Evolutionary conservation across 345 rosid genomes (phyloP).

Genomic region (Schrenkiella parvula): DNA sequence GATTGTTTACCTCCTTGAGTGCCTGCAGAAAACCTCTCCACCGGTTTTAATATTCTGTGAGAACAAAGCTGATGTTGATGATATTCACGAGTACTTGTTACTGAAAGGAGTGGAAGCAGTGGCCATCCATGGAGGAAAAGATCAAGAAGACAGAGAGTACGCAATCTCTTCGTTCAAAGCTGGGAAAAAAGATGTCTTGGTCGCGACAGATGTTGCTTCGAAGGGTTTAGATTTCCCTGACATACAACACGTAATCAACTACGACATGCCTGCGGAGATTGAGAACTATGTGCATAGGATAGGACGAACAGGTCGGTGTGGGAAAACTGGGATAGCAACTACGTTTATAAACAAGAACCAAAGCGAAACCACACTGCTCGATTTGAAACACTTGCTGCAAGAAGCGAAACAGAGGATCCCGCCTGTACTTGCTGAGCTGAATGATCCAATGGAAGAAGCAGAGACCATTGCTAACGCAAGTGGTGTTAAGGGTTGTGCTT

Average conservation of each 20-base stretch:
- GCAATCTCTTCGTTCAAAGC: conserved; percentile 86
- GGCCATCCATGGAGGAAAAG: conserved; percentile 88
- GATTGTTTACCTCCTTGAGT: conserved; percentile 89
- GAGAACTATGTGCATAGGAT: conserved; percentile 93
- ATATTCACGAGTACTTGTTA: conserved; percentile 85
- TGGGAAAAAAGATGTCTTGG: conserved; percentile 80
- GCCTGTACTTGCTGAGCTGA: conserved; percentile 81
- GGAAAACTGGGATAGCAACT: conserved; percentile 90
- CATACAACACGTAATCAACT: conserved; percentile 85
- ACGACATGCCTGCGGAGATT: conserved; percentile 94
- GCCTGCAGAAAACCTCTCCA: conserved; percentile 91
- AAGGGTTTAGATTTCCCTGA: conserved; percentile 94
- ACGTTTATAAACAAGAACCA: conserved; percentile 95
- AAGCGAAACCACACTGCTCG: conserved; percentile 80
- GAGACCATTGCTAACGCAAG: conserved; percentile 66
- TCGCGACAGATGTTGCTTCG: conserved; percentile 92
- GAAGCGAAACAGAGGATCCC: conserved; percentile 95
- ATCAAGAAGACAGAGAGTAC: conserved; percentile 91
- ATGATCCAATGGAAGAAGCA: conserved; percentile 84
- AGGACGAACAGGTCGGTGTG: conserved; percentile 91
- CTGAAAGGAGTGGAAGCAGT: conserved; percentile 96
- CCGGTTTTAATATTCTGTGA: conserved; percentile 92
- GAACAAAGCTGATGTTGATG: conserved; percentile 96
- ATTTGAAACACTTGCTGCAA: conserved; percentile 82
- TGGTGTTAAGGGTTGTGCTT: conserved; percentile 92